Evolutionary conservation across 805 yeast species (phyloP), one percentile per base, ranked within the genome.

Genomic region (Sugiyamaella mastotermitis): DNA sequence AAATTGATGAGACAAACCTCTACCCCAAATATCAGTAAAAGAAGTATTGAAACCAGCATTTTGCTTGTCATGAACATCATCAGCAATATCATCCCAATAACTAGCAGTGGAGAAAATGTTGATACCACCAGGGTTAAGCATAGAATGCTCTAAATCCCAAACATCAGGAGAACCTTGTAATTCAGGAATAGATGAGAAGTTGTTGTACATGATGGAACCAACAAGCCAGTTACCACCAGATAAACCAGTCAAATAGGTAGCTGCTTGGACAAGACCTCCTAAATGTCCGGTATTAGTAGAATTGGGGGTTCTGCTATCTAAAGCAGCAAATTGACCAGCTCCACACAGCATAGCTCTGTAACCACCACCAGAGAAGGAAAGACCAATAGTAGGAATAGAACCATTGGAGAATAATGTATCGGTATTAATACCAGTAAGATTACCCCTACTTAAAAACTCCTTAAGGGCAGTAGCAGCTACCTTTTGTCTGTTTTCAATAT

Each of bases 221-320:
- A 84, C 66, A 34, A 83, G 64, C 94, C 94, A 85, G 10, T 83
- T 72, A 19, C 95, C 95, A 22, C 95, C 95, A 11, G 88, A 79
- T 25, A 85, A 69, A 6, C 90, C 94, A 4, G 84, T 63, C 3
- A 86, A 58, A 53, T 87, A 86, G 9, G 83, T 73, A 1, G 85
- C 55, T 4, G 82, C 63, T 51, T 82, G 86, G 25, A 85, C 61
- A 17, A 86, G 59, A 3, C 95, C 94, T 23, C 90, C 88, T 29
- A 85, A 57, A 10, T 83, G 81, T 24, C 45, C 40, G 25, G 62
- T 55, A 4, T 68, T 65, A 19, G 62, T 62, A 10, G 77, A 69
- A 40, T 69, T 72, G 6, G 53, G 60, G 2, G 92, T 79, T 48
- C 94, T 66, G 52, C 77, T 76, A 57, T 86, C 96, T 42, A 83